A percentile compares a stretch with the other conserved stretches of the same genome.
Evolutionary conservation across 352 stramenopile genomes (phyloP).

Genomic region (Pythium scleroteichum): DNA sequence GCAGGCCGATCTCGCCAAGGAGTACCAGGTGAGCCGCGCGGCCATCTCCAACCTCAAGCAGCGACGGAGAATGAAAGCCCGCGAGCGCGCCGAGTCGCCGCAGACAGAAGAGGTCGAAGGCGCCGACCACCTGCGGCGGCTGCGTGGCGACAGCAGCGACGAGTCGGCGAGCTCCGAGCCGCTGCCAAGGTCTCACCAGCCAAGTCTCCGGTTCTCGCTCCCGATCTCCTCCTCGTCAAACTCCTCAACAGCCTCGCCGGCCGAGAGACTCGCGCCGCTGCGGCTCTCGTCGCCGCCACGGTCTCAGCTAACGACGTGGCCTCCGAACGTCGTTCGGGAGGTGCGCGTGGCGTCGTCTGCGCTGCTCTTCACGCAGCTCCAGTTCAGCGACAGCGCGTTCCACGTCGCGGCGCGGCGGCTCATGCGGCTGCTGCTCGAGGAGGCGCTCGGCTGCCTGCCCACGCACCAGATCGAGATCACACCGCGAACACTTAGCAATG

Average conservation of each 20-base stretch:
- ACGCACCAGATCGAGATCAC: neutral
- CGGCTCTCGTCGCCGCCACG: neutral
- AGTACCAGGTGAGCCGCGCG: constrained; percentile 34
- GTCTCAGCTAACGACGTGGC: neutral
- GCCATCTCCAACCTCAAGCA: constrained; percentile 47
- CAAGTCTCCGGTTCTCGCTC: neutral
- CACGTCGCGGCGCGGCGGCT: constrained; percentile 1
- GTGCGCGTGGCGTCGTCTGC: neutral
- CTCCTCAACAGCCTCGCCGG: neutral
- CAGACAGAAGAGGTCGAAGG: constrained; percentile 2
- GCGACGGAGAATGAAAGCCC: constrained; percentile 19
- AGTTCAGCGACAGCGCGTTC: neutral
- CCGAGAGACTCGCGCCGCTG: neutral
- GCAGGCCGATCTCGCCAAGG: constrained; percentile 31
- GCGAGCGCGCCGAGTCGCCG: neutral
- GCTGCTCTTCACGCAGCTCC: constrained; percentile 9
- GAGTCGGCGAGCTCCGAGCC: neutral
- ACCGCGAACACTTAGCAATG: too few species aligned
- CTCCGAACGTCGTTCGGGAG: neutral
- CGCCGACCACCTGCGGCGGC: neutral
- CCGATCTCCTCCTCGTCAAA: neutral
- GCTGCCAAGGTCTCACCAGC: neutral
- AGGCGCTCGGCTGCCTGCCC: constrained; percentile 9
- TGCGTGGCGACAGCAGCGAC: constrained; percentile 3
- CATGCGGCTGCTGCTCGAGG: constrained; percentile 11